phyloP scores from a whole-genome alignment of 2,329 filamentous ascomycete genomes.

The Cladosporium sp. region DNA sequence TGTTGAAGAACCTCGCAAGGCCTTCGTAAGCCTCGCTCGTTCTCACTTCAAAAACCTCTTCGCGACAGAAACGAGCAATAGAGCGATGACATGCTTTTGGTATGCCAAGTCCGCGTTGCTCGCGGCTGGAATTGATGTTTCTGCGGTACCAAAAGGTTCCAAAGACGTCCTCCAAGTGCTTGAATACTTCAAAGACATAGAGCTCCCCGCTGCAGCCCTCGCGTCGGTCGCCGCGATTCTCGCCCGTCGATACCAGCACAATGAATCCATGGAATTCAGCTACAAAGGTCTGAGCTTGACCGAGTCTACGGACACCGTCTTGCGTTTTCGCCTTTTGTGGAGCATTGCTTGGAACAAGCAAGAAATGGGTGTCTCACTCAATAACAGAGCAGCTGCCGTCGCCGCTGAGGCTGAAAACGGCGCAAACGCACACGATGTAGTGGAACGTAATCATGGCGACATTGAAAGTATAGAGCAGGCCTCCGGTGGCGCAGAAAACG shows the following conservation, averaged over 20 bases:
- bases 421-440: neutral
- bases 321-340: neutral
- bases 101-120: neutral
- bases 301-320: neutral
- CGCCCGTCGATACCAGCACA: neutral
- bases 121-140: neutral
- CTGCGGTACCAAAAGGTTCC: neutral
- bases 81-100: neutral
- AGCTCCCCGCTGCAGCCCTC: neutral
- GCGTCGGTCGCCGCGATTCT: too few relatives aligned
- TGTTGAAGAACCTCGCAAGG: neutral
- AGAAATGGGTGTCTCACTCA: neutral
- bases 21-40: neutral
- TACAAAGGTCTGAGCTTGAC: neutral
- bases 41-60: neutral
- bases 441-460: neutral
- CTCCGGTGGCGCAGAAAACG: too few relatives aligned
- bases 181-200: neutral
- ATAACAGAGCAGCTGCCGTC: neutral
- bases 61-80: neutral
- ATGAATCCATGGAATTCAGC: neutral
- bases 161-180: neutral
- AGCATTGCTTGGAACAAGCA: neutral
- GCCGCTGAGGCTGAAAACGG: neutral
- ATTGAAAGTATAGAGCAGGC: neutral